These are phyloP conservation scores for Inonotus obliquus DNA, from an alignment of 1,284 basidiomycete species.

Conservation along the genomic window DNA sequence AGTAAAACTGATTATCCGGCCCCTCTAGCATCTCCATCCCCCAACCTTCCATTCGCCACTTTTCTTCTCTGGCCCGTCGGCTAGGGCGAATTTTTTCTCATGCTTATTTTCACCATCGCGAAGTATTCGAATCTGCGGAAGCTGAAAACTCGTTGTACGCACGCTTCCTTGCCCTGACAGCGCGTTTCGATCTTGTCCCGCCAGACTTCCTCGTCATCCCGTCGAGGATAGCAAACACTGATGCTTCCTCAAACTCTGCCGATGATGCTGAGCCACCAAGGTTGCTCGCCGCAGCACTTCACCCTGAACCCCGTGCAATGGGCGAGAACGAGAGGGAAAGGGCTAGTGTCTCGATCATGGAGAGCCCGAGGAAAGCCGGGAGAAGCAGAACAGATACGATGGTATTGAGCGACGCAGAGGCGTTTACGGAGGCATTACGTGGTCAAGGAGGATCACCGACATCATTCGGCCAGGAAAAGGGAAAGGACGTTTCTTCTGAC, in stretches of 20 bases:
- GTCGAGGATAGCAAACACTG: constrained; percentile 25
- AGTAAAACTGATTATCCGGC: background rate
- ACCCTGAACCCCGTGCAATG: background rate
- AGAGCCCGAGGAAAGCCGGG: constrained; percentile 52
- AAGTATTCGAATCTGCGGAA: constrained; percentile 86
- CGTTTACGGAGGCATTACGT: constrained; percentile 13
- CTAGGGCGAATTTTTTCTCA: constrained; percentile 95
- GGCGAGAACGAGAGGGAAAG: constrained; percentile 1
- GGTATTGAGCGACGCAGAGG: constrained; percentile 56
- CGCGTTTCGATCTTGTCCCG: constrained; percentile 79
- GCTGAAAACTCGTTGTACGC: constrained; percentile 89
- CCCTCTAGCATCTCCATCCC: constrained; percentile 69
- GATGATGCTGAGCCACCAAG: constrained; percentile 44
- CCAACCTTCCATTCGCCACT: constrained; percentile 77
- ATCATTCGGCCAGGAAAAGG: background rate
- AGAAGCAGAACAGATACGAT: constrained; percentile 71
- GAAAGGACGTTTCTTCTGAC: background rate
- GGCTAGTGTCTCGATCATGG: constrained; percentile 30
- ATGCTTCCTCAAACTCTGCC: constrained; percentile 22
- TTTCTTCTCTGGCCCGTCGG: constrained; percentile 81
- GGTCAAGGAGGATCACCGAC: background rate
- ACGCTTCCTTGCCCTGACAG: constrained; percentile 82
- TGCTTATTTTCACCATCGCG: constrained; percentile 91
- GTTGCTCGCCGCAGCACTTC: constrained; percentile 36
- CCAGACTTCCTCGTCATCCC: constrained; percentile 82